phyloP scores from a whole-genome alignment of 305 asterid species.

The Fraxinus sp. region DNA sequence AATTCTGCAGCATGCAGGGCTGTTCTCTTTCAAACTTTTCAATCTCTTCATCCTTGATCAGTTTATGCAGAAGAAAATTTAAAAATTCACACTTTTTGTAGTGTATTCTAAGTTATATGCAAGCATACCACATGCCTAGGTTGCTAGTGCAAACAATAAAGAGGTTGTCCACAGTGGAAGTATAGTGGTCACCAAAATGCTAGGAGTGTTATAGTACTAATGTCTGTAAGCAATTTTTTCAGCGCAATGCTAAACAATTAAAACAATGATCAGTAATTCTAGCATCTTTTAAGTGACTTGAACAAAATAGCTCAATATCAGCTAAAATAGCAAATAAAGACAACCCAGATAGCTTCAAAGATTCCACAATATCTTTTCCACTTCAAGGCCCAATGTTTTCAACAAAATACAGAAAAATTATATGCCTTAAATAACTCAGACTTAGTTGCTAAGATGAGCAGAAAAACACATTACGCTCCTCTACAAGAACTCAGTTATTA shows the following conservation, averaged over 20 bases:
- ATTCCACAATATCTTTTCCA: no score
- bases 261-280: background rate
- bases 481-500: no score
- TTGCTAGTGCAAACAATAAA: background rate
- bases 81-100: no score
- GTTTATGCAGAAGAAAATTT: no score
- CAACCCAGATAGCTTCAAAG: no score
- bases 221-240: background rate
- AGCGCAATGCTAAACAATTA: background rate
- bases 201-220: background rate
- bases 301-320: background rate
- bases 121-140: background rate
- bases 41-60: slow-evolving; percentile 1
- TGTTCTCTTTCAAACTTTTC: slow-evolving; percentile 7
- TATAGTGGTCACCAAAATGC: background rate
- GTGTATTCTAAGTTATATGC: background rate
- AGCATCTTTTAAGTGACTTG: background rate
- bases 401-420: no score
- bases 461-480: no score
- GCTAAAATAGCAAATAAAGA: no score
- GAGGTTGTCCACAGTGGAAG: background rate
- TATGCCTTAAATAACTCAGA: no score
- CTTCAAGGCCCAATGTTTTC: no score
- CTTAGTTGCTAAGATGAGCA: no score
- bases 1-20: slow-evolving; percentile 20